These are phyloP conservation scores for Backusella sp. DNA, from an alignment of 192 early-diverging fungal species.

Conservation along the genomic window DNA sequence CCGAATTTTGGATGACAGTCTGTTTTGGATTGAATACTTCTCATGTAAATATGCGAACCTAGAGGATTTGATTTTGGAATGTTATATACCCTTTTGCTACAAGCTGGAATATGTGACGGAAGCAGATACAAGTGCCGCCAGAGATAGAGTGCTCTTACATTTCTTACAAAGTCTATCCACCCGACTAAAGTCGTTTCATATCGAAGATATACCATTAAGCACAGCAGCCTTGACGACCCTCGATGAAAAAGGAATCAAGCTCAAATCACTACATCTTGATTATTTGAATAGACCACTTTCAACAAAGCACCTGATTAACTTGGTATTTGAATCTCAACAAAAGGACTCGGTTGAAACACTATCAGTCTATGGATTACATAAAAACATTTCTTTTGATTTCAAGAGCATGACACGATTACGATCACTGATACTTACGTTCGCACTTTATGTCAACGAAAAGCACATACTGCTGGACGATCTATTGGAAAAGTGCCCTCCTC, in stretches of 20 bases:
- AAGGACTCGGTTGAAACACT: not conserved
- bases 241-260: not conserved
- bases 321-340: not conserved
- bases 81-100: constrained; percentile 5
- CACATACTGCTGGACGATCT: not conserved
- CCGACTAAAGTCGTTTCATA: not conserved
- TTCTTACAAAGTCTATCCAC: not conserved
- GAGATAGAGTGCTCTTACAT: not conserved
- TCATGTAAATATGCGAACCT: not conserved
- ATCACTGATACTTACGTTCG: constrained; percentile 1
- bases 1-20: not conserved
- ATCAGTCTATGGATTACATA: not conserved
- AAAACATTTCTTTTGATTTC: not conserved
- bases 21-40: not conserved
- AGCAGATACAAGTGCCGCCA: not conserved
- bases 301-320: not conserved
- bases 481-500: not conserved
- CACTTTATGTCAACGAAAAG: not conserved
- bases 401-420: not conserved
- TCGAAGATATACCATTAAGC: constrained; percentile 4
- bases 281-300: not conserved
- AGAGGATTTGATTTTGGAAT: not conserved
- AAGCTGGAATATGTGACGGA: not conserved
- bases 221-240: not conserved
- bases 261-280: not conserved